Conservation (phyloP, 768 basidiomycete species). For the Tulasnella sp. region DNA sequence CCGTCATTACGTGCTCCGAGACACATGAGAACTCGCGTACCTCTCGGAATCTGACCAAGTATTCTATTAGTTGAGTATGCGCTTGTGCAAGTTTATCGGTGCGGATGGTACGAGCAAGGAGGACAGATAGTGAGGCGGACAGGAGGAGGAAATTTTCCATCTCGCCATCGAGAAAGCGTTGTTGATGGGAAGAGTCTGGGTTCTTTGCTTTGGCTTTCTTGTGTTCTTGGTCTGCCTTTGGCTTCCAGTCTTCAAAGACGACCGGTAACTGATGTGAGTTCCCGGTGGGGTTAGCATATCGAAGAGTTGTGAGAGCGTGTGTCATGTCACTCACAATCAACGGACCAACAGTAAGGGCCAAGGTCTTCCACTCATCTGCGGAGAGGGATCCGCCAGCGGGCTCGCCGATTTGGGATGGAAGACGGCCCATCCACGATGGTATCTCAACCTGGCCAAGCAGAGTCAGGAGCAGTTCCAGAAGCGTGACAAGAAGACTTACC, state of each 20-base stretch:
- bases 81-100: not conserved
- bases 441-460: constrained; percentile 21
- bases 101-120: not conserved
- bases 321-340: not conserved
- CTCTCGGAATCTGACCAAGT: constrained; percentile 5
- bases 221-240: constrained; percentile 10
- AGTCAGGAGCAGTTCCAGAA: too few species aligned
- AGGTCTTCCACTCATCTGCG: constrained; percentile 26
- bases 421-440: constrained; percentile 22
- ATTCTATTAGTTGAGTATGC: constrained; percentile 11
- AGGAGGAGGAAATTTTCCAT: constrained; percentile 18
- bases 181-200: not conserved
- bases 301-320: not conserved
- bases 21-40: not conserved
- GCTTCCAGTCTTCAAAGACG: constrained; percentile 18
- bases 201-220: constrained; percentile 6
- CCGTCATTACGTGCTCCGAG: not conserved
- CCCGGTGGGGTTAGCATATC: not conserved
- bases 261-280: constrained; percentile 21
- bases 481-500: too few species aligned
- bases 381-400: constrained; percentile 28
- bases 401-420: constrained; percentile 22
- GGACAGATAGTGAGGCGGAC: constrained; percentile 18
- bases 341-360: not conserved
- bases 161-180: not conserved